Conservation (phyloP, 1,284 basidiomycete species). For the Leccinum huronense region DNA sequence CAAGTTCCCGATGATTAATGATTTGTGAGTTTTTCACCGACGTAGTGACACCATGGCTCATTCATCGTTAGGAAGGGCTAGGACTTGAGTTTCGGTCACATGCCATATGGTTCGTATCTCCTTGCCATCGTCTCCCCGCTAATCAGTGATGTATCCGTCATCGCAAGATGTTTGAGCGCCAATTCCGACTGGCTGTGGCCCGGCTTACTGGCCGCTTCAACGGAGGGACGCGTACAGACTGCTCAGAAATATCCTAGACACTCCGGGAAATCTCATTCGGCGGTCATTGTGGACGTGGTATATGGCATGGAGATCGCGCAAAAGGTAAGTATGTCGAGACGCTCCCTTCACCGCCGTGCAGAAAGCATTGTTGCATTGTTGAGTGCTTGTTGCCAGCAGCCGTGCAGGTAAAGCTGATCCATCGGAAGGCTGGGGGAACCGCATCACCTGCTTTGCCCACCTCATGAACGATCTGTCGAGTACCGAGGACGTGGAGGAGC, state of each 20-base stretch:
- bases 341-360: conserved; percentile 30
- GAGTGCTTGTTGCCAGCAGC: conserved; percentile 3
- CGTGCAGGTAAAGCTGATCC: conserved; percentile 9
- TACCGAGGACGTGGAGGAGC: conserved; percentile 16
- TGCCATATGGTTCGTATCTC: conserved; percentile 43
- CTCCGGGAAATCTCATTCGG: conserved; percentile 39
- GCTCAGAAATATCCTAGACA: conserved; percentile 40
- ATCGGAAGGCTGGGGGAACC: conserved; percentile 25
- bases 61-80: conserved; percentile 44
- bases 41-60: conserved; percentile 4
- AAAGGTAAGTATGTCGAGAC: conserved; percentile 30
- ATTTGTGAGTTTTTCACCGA: conserved; percentile 24
- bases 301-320: conserved; percentile 38
- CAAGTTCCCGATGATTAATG: conserved; percentile 35
- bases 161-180: conserved; percentile 47
- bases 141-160: conserved; percentile 26
- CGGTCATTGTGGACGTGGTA: conserved; percentile 40
- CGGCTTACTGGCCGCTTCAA: conserved; percentile 41
- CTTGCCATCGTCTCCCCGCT: neutral
- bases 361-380: conserved; percentile 30
- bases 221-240: conserved; percentile 40
- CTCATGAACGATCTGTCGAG: conserved; percentile 25
- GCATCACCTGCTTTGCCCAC: conserved; percentile 34
- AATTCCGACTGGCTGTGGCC: conserved; percentile 42
- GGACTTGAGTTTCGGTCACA: conserved; percentile 52